A percentile compares a stretch with the other conserved stretches of the same genome.
Evolutionary conservation across 2,329 filamentous ascomycete genomes (phyloP).

Genomic region (Apiospora arundinis): DNA sequence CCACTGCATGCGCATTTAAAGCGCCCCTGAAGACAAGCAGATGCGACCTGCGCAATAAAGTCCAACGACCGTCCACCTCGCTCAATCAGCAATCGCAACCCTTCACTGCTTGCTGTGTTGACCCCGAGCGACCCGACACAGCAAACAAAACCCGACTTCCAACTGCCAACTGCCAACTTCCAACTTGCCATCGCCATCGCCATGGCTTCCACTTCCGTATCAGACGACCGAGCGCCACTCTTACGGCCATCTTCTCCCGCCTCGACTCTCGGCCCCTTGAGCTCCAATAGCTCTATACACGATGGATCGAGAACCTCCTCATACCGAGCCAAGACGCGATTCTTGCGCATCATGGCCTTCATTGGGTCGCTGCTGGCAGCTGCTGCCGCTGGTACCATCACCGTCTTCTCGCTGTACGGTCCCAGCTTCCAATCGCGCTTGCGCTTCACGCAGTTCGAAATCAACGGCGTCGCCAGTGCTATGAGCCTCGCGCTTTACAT

Average conservation of each 20-base stretch:
- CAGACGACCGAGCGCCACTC: conserved; percentile 27
- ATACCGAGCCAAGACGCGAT: conserved; percentile 33
- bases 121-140: neutral
- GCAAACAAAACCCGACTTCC: neutral
- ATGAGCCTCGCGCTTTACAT: conserved; percentile 90
- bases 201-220: conserved; percentile 9
- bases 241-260: conserved; percentile 38
- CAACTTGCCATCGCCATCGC: neutral
- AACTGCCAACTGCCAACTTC: neutral
- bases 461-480: conserved; percentile 86
- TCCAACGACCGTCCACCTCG: neutral
- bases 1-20: neutral
- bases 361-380: conserved; percentile 60
- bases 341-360: conserved; percentile 55
- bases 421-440: conserved; percentile 86
- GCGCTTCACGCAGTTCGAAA: conserved; percentile 87
- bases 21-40: neutral
- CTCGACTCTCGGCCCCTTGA: conserved; percentile 36
- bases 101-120: neutral
- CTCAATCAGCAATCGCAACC: neutral
- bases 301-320: conserved; percentile 33
- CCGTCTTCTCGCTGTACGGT: conserved; percentile 92
- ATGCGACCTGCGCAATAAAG: conserved; percentile 19
- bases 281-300: conserved; percentile 37
- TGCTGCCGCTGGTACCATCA: conserved; percentile 89